Percentiles rank a stretch among this genome's conserved stretches.
Conservation (phyloP, 768 basidiomycete genomes). For the Kwoniella heveanensis region DNA sequence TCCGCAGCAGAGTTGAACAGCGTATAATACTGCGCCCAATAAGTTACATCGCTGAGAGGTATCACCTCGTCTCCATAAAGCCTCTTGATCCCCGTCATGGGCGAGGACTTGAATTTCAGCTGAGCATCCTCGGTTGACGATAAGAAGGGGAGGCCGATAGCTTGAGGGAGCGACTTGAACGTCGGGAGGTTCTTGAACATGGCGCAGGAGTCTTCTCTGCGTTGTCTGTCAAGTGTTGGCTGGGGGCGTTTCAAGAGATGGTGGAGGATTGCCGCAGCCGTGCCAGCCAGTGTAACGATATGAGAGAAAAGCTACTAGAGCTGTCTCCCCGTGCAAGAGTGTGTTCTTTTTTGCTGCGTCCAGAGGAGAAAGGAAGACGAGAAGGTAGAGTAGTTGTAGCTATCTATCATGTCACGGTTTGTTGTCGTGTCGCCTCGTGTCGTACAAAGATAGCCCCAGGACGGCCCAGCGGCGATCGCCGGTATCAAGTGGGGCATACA, state of each 20-base stretch:
- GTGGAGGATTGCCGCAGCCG: no score
- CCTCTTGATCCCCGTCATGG: constrained; percentile 71
- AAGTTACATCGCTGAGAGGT: constrained; percentile 66
- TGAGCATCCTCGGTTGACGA: constrained; percentile 72
- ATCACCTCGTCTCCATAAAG: constrained; percentile 75
- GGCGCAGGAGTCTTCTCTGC: neutral
- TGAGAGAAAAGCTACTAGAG: no score
- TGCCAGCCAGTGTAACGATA: no score
- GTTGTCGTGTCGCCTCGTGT: no score
- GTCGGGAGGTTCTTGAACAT: constrained; percentile 49
- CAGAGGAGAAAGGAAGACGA: no score
- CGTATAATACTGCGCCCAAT: constrained; percentile 86
- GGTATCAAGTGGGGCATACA: no score
- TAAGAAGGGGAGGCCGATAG: constrained; percentile 54
- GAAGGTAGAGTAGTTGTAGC: neutral
- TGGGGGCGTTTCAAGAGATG: no score
- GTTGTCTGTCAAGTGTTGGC: no score
- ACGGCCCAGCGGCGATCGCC: constrained; percentile 10
- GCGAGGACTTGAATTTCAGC: constrained; percentile 80
- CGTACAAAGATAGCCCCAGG: no score
- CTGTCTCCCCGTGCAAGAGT: no score
- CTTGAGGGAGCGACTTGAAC: constrained; percentile 51
- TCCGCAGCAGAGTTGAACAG: constrained; percentile 89
- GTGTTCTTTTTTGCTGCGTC: no score
- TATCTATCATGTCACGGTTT: no score